Conservation (phyloP, 2,329 filamentous ascomycete genomes). For the Pleurostoma richardsiae region DNA sequence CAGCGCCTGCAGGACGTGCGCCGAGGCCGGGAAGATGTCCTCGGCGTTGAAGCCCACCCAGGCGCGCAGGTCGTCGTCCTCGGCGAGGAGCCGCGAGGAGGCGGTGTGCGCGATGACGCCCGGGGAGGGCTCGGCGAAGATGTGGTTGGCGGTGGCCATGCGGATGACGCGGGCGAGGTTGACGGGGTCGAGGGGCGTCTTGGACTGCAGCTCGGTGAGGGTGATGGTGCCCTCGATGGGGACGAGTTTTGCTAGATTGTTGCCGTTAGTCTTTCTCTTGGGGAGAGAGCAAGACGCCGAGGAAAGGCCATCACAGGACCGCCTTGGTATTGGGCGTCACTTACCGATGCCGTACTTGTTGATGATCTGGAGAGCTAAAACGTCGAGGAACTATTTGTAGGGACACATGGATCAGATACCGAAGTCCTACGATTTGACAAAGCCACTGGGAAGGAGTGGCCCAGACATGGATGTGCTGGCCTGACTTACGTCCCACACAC, state of each 20-base stretch:
- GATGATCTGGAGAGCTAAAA: conserved; percentile 43
- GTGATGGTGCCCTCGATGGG: conserved; percentile 39
- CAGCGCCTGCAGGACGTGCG: conserved; percentile 39
- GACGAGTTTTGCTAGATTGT: conserved; percentile 38
- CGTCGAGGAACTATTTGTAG: conserved; percentile 37
- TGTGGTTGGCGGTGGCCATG: conserved; percentile 51
- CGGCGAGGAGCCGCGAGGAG: conserved; percentile 43
- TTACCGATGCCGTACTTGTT: conserved; percentile 46
- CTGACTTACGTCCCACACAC: conserved; percentile 42
- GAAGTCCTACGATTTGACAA: too few species aligned
- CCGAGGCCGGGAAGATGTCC: conserved; percentile 45
- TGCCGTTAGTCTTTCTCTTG: neutral
- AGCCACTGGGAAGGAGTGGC: too few species aligned
- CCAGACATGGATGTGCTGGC: too few species aligned
- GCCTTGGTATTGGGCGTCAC: conserved; percentile 8
- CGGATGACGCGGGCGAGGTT: conserved; percentile 48
- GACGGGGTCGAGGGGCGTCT: conserved; percentile 38
- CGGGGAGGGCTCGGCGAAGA: conserved; percentile 48
- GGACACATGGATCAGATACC: too few species aligned
- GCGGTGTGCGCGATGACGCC: conserved; percentile 51
- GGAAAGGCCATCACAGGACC: too few species aligned
- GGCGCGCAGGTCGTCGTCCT: conserved; percentile 40
- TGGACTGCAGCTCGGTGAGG: conserved; percentile 37
- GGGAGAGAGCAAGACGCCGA: neutral
- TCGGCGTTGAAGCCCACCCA: conserved; percentile 53